Conservation (phyloP, 2,329 filamentous ascomycete species). For the Tympanopsis confertula region DNA sequence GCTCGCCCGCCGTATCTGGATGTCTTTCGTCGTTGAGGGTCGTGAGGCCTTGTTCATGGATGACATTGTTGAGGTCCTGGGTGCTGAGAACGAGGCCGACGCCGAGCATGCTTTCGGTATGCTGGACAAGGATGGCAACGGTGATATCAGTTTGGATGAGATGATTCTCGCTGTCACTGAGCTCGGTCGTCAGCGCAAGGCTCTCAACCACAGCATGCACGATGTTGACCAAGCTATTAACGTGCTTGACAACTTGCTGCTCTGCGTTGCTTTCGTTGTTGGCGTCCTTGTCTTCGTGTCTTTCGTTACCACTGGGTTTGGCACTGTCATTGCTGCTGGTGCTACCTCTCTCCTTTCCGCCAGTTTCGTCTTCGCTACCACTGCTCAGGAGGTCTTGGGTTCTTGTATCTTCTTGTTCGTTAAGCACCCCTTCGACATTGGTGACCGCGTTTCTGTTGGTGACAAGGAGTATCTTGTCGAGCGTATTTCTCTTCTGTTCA, state of each 20-base stretch:
- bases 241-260: slow-evolving; percentile 17
- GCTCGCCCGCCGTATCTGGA: slow-evolving; percentile 14
- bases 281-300: slow-evolving; percentile 15
- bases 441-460: slow-evolving; percentile 17
- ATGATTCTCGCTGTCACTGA: slow-evolving; percentile 14
- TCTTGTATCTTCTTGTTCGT: slow-evolving; percentile 14
- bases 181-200: slow-evolving; percentile 8
- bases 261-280: slow-evolving; percentile 12
- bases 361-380: slow-evolving; percentile 13
- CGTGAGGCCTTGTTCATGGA: slow-evolving; percentile 8
- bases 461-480: slow-evolving; percentile 9
- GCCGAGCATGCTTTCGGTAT: slow-evolving; percentile 9
- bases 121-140: slow-evolving; percentile 10
- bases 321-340: slow-evolving; percentile 7
- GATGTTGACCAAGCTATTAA: slow-evolving; percentile 19
- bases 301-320: slow-evolving; percentile 13
- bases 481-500: slow-evolving; percentile 11
- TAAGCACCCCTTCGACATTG: slow-evolving; percentile 17
- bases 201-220: slow-evolving; percentile 8
- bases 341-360: slow-evolving; percentile 5
- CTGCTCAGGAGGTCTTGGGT: slow-evolving; percentile 11
- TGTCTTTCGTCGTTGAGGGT: slow-evolving; percentile 12
- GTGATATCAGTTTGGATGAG: slow-evolving; percentile 15
- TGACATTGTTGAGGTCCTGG: slow-evolving; percentile 14
- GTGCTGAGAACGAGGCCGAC: slow-evolving; percentile 11